Evolutionary conservation across 805 yeast genomes (phyloP), one percentile per base, ranked within the genome.

Genomic region (Candida parachauliodes): DNA sequence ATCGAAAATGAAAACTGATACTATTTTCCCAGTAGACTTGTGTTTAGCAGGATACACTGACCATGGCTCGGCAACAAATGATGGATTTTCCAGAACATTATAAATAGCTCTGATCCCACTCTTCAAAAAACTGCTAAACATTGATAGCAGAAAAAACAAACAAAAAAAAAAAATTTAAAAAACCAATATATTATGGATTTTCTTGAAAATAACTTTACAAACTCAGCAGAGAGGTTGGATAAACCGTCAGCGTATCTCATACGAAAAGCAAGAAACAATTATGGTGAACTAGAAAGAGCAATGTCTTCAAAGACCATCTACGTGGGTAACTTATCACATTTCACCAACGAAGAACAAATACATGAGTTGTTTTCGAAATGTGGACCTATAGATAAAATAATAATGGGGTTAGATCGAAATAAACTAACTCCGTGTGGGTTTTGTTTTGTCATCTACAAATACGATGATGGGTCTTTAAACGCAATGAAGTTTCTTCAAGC

Each of bases 401-500:
- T 91, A 36, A 93, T 93, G 98, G 98, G 98, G 0, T 73, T 93
- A 25, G 97, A 93, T 58, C 74, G 96, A 47, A 81, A 82, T 56
- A 83, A 85, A 48, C 79, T 82, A 51, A 89, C 96, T 1, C 98
- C 98, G 2, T 89, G 98, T 56, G 98, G 98, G 12, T 91, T 93
- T 59, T 89, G 97, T 56, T 93, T 93, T 56, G 88, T 93, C 27
- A 83, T 88, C 32, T 93, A 81, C 57, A 74, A 73, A 37, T 59
- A 67, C 20, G 80, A 81, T 30, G 71, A 72, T 34, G 88, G 86
- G 34, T 88, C 96, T 2, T 66, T 88, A 37, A 79, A 83, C 46
- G 85, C 96, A 2, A 77, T 91, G 55, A 85, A 88, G 57, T 91
- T 79, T 52, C 65, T 93, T 34, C 81, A 86, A 48, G 82, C 79